Conservation (phyloP, 2,329 filamentous ascomycete genomes). For the Colletotrichum paranaense region DNA sequence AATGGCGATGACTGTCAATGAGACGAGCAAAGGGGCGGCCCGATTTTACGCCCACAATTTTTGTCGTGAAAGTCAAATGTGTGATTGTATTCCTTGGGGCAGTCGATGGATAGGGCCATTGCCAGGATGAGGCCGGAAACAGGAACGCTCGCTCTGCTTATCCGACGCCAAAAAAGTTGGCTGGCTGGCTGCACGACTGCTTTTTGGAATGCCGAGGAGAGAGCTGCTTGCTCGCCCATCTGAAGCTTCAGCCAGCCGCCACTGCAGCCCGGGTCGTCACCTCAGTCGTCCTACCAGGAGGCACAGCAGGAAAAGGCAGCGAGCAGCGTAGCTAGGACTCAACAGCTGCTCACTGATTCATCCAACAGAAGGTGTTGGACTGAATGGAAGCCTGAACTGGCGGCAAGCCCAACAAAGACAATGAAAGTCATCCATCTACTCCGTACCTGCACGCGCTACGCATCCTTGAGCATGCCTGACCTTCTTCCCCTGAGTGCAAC, state of each 20-base stretch:
- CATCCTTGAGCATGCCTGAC: slow-evolving; percentile 15
- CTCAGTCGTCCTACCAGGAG: background rate
- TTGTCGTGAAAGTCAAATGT: slow-evolving; percentile 32
- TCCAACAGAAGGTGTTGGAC: slow-evolving; percentile 8
- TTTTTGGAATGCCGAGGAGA: slow-evolving; percentile 1
- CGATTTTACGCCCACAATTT: slow-evolving; percentile 29
- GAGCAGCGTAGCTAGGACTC: background rate
- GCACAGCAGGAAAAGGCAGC: slow-evolving; percentile 1
- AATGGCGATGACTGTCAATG: slow-evolving; percentile 28
- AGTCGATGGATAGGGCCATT: slow-evolving; percentile 18
- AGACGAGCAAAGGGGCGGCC: slow-evolving; percentile 25
- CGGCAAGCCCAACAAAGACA: slow-evolving; percentile 28
- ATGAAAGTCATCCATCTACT: slow-evolving; percentile 19
- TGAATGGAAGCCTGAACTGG: slow-evolving; percentile 13
- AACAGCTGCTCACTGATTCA: background rate
- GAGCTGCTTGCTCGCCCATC: slow-evolving; percentile 9
- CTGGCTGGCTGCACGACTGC: slow-evolving; percentile 17
- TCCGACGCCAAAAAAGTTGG: slow-evolving; percentile 34
- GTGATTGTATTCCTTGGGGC: slow-evolving; percentile 28
- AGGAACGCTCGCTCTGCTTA: slow-evolving; percentile 39
- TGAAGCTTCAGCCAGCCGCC: slow-evolving; percentile 14
- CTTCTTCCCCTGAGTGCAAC: background rate
- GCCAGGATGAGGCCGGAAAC: slow-evolving; percentile 29
- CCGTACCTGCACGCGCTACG: slow-evolving; percentile 5
- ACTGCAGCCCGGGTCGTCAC: background rate